Base-by-base conservation (phyloP, 306 rosid genomes). In the Ormosia emarginata region DNA sequence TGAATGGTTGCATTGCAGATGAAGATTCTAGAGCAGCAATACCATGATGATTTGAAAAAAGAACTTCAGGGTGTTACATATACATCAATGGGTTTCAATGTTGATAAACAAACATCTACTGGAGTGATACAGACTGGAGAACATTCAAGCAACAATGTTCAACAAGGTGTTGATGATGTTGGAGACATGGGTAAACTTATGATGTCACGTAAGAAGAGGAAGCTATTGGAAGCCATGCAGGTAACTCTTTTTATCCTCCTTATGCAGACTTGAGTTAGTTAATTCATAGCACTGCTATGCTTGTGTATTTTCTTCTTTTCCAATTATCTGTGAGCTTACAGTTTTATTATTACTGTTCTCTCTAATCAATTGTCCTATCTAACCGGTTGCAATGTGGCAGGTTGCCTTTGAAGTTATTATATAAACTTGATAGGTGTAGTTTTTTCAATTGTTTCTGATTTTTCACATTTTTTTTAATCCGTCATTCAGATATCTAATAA, bases 31-130 rank as follows among this genome's bases (percentile, higher is more conserved):
- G 92, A 92, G 88, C 78, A 82, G 88, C 94, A 87, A 85, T 91
- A 89, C 85, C 94, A 83, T 50, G 92, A 93, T 50, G 99, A 92
- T 82, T 85, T 95, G 83, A 91, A 88, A 80, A 87, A 59, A 86
- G 98, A 95, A 88, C 87, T 95, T 64, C 49, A 90, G 14, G 94
- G 97, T 56, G 85, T 24, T 24, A 52, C 14, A 24, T 1, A 24
- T 78, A 24, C 90, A 32, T 71, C 92, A 41, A n/a, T 77, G n/a
- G 80, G 47, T 49, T 79, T 92, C 32, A 77, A 69, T 1, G 59
- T 33, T 11, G 85, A 84, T 75, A 69, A 86, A 59, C 90, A 75
- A 85, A 73, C 58, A 37, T 75, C 92, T 85, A 58, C 79, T 11
- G 79, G 80, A 85, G 86, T 50, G 67, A 57, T 49, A 1, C 79